These are phyloP conservation scores for Amphibolis antarctica DNA, from an alignment of 106 monocot species.

Conservation along the genomic window DNA sequence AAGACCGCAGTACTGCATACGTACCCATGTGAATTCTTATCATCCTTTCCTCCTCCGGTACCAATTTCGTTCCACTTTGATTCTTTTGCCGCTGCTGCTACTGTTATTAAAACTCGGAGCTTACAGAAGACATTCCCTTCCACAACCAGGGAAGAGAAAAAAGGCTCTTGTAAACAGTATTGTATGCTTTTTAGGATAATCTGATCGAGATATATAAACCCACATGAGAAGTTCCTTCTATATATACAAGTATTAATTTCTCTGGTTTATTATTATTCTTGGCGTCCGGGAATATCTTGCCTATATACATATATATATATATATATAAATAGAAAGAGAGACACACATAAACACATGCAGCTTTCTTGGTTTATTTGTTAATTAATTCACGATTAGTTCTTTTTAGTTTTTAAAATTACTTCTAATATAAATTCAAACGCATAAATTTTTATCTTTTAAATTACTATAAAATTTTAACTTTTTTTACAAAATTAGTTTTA, in stretches of 20 bases:
- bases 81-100: neutral
- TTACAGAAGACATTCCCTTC: slow-evolving; percentile 1
- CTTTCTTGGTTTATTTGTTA: no score
- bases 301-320: no score
- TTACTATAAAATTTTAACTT: no score
- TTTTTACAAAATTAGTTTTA: no score
- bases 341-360: no score
- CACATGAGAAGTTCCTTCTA: neutral
- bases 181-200: slow-evolving; percentile 5
- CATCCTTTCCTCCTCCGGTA: slow-evolving; percentile 1
- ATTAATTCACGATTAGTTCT: no score
- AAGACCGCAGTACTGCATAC: slow-evolving; percentile 14
- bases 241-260: no score
- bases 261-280: neutral
- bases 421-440: no score
- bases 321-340: no score
- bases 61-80: neutral
- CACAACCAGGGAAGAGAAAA: neutral
- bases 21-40: slow-evolving; percentile 37
- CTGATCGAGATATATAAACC: slow-evolving; percentile 3
- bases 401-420: no score
- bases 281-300: slow-evolving; percentile 1
- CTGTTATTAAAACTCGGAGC: neutral
- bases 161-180: neutral
- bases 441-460: no score